Percentiles rank a stretch among this genome's conserved stretches.
phyloP scores from a whole-genome alignment of 345 rosid species.

The Geranium rotundifolium region DNA sequence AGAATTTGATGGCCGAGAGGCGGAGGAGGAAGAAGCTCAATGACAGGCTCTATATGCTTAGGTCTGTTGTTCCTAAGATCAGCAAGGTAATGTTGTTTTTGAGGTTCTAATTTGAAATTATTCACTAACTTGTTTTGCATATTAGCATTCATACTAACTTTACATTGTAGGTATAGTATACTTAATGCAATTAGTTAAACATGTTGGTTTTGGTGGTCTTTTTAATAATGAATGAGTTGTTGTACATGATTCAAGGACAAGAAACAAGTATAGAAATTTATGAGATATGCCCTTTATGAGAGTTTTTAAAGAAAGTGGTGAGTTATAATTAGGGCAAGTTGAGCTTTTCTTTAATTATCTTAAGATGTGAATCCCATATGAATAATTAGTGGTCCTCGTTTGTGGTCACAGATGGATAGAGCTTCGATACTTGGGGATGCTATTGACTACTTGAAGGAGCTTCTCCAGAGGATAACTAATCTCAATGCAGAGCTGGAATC shows the following conservation, averaged over 20 bases:
- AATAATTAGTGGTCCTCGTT: no score
- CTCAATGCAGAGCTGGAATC: constrained; percentile 86
- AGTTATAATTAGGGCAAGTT: background rate
- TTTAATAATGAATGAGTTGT: background rate
- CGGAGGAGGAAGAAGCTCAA: constrained; percentile 96
- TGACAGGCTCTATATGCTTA: constrained; percentile 91
- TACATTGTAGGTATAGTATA: background rate
- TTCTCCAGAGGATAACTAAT: constrained; percentile 83
- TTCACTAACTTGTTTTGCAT: background rate
- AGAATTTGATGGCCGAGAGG: constrained; percentile 96
- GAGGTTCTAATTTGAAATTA: constrained; percentile 1
- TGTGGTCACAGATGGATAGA: constrained; percentile 71
- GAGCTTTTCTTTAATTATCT: background rate
- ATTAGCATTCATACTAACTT: no score
- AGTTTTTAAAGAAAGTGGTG: background rate
- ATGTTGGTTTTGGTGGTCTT: background rate
- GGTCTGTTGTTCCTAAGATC: constrained; percentile 97
- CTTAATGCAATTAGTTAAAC: no score
- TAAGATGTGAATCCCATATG: background rate
- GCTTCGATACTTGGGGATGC: constrained; percentile 98
- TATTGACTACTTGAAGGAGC: constrained; percentile 89
- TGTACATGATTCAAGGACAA: background rate
- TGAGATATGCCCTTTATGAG: no score
- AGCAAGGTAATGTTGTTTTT: constrained; percentile 51
- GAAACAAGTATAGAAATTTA: background rate